phyloP scores from a whole-genome alignment of 108 stramenopile species.

The Licmophora abbreviata region DNA sequence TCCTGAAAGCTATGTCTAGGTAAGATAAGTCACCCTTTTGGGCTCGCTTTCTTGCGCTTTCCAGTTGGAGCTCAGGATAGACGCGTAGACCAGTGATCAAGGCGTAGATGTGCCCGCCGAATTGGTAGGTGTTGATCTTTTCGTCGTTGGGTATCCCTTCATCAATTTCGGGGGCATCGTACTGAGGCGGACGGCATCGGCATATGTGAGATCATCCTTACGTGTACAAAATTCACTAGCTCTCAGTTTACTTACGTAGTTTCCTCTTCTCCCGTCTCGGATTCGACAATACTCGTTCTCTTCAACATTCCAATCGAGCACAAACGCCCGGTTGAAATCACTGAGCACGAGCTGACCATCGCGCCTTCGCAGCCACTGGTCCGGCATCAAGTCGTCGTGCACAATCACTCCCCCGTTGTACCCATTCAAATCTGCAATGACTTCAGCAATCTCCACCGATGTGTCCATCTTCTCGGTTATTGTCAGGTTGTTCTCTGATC shows the following conservation, averaged over 20 bases:
- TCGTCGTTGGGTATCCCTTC: slow-evolving; percentile 36
- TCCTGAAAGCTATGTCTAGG: slow-evolving; percentile 41
- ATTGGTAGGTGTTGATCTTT: slow-evolving; percentile 58
- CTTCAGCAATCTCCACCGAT: slow-evolving; percentile 61
- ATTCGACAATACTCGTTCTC: slow-evolving; percentile 55
- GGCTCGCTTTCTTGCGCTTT: slow-evolving; percentile 14
- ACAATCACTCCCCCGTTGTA: slow-evolving; percentile 46
- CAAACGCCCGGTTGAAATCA: slow-evolving; percentile 77
- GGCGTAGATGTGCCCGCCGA: slow-evolving; percentile 64
- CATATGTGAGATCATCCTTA: not conserved
- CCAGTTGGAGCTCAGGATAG: slow-evolving; percentile 45
- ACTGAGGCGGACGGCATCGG: not conserved
- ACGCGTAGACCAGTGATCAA: slow-evolving; percentile 48
- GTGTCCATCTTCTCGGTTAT: slow-evolving; percentile 36
- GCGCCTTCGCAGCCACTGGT: slow-evolving; percentile 42
- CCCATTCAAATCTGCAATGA: slow-evolving; percentile 57
- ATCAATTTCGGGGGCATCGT: slow-evolving; percentile 59
- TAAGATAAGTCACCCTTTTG: slow-evolving; percentile 24
- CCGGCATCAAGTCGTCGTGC: slow-evolving; percentile 45
- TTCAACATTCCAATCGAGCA: slow-evolving; percentile 43
- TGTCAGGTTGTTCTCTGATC: slow-evolving; percentile 23
- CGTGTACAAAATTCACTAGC: not conserved
- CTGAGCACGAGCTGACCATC: slow-evolving; percentile 53
- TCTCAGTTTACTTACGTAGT: slow-evolving; percentile 18
- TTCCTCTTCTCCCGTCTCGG: slow-evolving; percentile 28